Evolutionary conservation across 352 stramenopile genomes (phyloP).

Genomic region (Phytopythium boreale): DNA sequence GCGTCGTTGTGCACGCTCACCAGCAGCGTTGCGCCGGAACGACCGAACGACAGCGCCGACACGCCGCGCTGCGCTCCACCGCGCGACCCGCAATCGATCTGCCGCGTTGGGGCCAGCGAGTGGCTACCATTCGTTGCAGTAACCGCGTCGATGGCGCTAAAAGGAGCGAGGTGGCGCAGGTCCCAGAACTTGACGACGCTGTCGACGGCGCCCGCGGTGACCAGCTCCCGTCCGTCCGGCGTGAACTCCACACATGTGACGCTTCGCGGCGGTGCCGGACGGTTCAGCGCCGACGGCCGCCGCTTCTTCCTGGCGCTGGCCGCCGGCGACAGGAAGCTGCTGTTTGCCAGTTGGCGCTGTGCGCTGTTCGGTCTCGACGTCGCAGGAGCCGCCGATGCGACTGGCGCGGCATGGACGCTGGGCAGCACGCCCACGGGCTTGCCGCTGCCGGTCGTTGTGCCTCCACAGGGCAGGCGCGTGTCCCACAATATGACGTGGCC

Average conservation of each 20-base stretch:
- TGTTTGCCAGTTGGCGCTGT: conserved; percentile 1
- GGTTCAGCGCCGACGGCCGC: conserved; percentile 7
- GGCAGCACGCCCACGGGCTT: conserved; percentile 28
- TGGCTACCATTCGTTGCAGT: neutral
- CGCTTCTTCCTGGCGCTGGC: conserved; percentile 24
- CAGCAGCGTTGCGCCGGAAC: conserved; percentile 33
- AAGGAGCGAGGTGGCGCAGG: conserved; percentile 30
- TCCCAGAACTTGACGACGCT: conserved; percentile 73
- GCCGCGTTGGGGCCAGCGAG: conserved; percentile 18
- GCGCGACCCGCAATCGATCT: conserved; percentile 40
- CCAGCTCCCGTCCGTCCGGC: conserved; percentile 32
- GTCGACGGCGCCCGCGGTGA: conserved; percentile 58
- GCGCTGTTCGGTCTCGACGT: neutral
- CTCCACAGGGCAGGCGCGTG: conserved; percentile 12
- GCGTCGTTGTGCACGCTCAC: conserved; percentile 64
- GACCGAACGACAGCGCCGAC: conserved; percentile 44
- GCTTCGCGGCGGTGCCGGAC: conserved; percentile 31
- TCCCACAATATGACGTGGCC: conserved; percentile 68
- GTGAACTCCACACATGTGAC: conserved; percentile 75
- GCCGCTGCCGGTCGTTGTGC: neutral
- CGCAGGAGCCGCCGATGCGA: conserved; percentile 5
- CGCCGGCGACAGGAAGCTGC: conserved; percentile 30
- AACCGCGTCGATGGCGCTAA: conserved; percentile 5
- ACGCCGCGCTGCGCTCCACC: conserved; percentile 44
- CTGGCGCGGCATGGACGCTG: conserved; percentile 32